Evolutionary conservation across 257 asterid species (phyloP), one percentile per base, ranked within the genome.

Genomic region (Ilex asprella): DNA sequence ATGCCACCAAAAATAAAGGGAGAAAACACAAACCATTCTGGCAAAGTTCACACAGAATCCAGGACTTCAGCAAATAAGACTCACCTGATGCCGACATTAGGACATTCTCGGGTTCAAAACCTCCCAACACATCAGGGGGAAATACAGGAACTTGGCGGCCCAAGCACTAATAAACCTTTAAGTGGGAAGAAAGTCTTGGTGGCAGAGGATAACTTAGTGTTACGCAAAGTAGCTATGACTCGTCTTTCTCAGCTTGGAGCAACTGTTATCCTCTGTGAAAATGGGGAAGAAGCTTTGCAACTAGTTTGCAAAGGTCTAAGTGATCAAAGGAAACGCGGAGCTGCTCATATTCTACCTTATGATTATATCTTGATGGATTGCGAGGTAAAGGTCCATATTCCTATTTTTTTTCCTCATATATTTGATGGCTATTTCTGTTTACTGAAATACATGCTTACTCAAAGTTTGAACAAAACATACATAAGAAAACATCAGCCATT

Each of bases 331-430:
- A 59, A 43, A 55, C 35, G 8, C 11, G 60, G 56, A 30, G 53
- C 68, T 46, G 31, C 52, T 58, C 43, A 27, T 2, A 62, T 31
- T 43, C 35, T 29, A 30, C 85, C 91, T 10, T 91, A 76, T 32
- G 88, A 84, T 65, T 89, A 76, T 56, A 79, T 88, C 39, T 71
- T 92, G 39, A 89, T 92, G 97, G 99, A 86, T 41, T 92, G 95
- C 16, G 76, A 84, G 95, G 98, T 86, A 77, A 68, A 8, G 10
- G 2, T 8, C 27, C 27, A 21, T 51, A 31, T 31, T 7, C 10
- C 2, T 3, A 11, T 31, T 31, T n/a, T 31, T 41, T 43, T 16
- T 12, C 11, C 51, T 43, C 7, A 30, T 31, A 32, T 30, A 10
- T 21, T 51, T 32, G 12, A 10, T 52, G 10, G 13, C 21, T 6